Percentiles rank a stretch among this genome's conserved stretches.
Evolutionary conservation across 2,329 filamentous ascomycete genomes (phyloP).

Genomic region (Fusarium algeriense): DNA sequence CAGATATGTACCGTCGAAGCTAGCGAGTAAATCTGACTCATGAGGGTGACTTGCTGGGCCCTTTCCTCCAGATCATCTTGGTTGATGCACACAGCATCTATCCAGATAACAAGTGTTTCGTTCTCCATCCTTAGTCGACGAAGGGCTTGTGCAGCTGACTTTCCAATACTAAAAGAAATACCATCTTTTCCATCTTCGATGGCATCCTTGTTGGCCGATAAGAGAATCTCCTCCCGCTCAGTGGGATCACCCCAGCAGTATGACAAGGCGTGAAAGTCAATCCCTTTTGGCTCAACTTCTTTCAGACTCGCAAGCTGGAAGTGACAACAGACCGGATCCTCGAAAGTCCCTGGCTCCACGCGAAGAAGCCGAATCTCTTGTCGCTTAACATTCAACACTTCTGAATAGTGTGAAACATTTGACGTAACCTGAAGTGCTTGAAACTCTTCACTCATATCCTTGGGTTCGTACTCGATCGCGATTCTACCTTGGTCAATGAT

Average conservation of each 20-base stretch:
- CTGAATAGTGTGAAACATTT: slow-evolving; percentile 3
- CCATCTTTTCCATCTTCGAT: fast-evolving
- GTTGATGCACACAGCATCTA: slow-evolving; percentile 43
- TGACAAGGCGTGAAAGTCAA: slow-evolving; percentile 24
- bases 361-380: slow-evolving; percentile 28
- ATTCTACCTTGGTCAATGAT: slow-evolving; percentile 27
- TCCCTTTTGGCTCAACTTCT: neutral
- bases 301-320: slow-evolving; percentile 13
- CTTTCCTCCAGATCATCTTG: slow-evolving; percentile 36
- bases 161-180: slow-evolving; percentile 17
- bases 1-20: slow-evolving; percentile 22
- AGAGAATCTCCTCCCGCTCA: slow-evolving; percentile 7
- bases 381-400: neutral
- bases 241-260: slow-evolving; percentile 35
- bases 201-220: neutral
- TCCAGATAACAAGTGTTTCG: slow-evolving; percentile 13
- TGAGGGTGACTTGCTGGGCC: slow-evolving; percentile 32
- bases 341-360: slow-evolving; percentile 17
- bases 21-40: slow-evolving; percentile 34
- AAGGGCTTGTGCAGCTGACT: slow-evolving; percentile 17
- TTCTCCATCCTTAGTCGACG: neutral
- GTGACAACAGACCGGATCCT: slow-evolving; percentile 11
- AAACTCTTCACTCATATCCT: neutral
- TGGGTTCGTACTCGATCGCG: slow-evolving; percentile 29
- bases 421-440: neutral